Evolutionary conservation across 2,329 filamentous ascomycete species (phyloP).

Genomic region (Corinectria fuckeliana): DNA sequence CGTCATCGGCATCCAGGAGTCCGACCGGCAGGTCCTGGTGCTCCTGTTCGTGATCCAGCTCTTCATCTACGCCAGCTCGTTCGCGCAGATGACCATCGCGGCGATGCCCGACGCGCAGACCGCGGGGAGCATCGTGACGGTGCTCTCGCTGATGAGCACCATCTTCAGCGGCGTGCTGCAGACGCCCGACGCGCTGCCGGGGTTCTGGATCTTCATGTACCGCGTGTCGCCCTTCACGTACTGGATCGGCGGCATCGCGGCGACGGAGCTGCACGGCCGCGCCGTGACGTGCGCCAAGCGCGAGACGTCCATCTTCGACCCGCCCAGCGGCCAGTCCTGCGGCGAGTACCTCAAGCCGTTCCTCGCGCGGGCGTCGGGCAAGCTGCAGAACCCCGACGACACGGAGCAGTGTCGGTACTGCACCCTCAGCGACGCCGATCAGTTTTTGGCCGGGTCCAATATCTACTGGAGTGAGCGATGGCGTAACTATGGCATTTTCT

Average conservation of each 20-base stretch:
- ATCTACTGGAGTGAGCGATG: conserved; percentile 64
- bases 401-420: conserved; percentile 71
- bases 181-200: conserved; percentile 62
- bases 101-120: conserved; percentile 73
- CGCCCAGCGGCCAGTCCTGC: conserved; percentile 69
- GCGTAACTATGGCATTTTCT: conserved; percentile 75
- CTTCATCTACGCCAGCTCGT: conserved; percentile 74
- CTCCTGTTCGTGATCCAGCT: conserved; percentile 70
- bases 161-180: conserved; percentile 72
- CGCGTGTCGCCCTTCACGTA: conserved; percentile 72
- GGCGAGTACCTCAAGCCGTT: conserved; percentile 66
- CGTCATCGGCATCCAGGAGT: conserved; percentile 55
- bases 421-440: conserved; percentile 64
- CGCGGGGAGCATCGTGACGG: conserved; percentile 66
- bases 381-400: conserved; percentile 66
- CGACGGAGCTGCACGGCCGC: conserved; percentile 67
- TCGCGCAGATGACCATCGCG: conserved; percentile 76
- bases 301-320: conserved; percentile 70
- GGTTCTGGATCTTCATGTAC: conserved; percentile 82
- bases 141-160: conserved; percentile 64
- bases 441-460: conserved; percentile 57
- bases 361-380: conserved; percentile 57
- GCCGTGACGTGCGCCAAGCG: conserved; percentile 56
- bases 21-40: conserved; percentile 68
- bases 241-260: conserved; percentile 70